Conservation (phyloP, 1,284 basidiomycete genomes). For the Meira miltonrushii region DNA sequence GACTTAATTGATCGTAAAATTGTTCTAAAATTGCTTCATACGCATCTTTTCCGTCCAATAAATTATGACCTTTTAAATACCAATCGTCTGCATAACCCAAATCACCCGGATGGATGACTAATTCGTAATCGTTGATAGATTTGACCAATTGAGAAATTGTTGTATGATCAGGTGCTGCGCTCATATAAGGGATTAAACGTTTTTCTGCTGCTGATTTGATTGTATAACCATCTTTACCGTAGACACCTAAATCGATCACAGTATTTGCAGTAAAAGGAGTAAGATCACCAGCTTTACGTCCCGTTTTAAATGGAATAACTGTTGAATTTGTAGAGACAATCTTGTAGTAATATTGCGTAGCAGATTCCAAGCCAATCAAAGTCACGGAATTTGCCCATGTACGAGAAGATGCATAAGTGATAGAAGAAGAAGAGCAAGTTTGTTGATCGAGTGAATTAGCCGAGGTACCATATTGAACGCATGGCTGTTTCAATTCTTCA, state of each 20-base stretch:
- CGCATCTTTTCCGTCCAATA: slow-evolving; percentile 8
- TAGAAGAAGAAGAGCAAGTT: slow-evolving; percentile 22
- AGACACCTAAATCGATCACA: slow-evolving; percentile 15
- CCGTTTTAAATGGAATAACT: slow-evolving; percentile 4
- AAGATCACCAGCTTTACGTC: slow-evolving; percentile 12
- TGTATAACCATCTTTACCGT: slow-evolving; percentile 14
- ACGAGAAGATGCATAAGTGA: slow-evolving; percentile 34
- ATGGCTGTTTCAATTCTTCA: slow-evolving; percentile 19
- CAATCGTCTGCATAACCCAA: slow-evolving; percentile 53
- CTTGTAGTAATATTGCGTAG: slow-evolving; percentile 36
- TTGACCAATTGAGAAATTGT: slow-evolving; percentile 14
- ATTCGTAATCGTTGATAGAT: slow-evolving; percentile 9
- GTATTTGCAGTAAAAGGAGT: slow-evolving; percentile 11
- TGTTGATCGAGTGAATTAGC: slow-evolving; percentile 9
- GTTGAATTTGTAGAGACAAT: slow-evolving; percentile 19
- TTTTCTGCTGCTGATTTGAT: slow-evolving; percentile 17
- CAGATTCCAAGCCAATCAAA: slow-evolving; percentile 20
- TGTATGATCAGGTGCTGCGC: slow-evolving; percentile 15
- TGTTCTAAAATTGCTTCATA: slow-evolving; percentile 51
- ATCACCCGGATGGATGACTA: slow-evolving; percentile 29
- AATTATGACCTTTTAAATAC: slow-evolving; percentile 13
- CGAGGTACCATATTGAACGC: slow-evolving; percentile 25
- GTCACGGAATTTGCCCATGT: slow-evolving; percentile 34
- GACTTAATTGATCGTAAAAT: slow-evolving; percentile 51
- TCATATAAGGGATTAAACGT: slow-evolving; percentile 12